Evolutionary conservation across 2,329 filamentous ascomycete species (phyloP), one percentile per base, ranked within the genome.

Genomic region (Elsinoe ampelina): DNA sequence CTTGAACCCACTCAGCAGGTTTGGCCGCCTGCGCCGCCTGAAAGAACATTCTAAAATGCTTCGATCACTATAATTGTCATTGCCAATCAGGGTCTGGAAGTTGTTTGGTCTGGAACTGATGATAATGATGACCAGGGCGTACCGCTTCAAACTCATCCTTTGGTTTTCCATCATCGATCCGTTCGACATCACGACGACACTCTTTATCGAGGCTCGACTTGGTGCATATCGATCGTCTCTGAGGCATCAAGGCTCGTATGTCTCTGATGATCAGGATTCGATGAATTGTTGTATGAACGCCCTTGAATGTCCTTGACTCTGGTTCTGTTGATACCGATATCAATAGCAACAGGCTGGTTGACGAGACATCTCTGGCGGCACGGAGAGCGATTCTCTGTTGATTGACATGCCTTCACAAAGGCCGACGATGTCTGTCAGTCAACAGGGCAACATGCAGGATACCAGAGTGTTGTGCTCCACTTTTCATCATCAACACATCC

Each of bases 41-140:
- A 30, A 7, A 34, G 45, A 50, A 50, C 15, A 34, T 50, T 50
- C 45, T 30, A 35, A 11, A 15, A 34, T 34, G 45, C 26, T 50
- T 50, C 26, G n/a, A 50, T 35, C 32, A 34, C 45, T 35, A 50
- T 50, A 34, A 50, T 50, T 50, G 26, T 26, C 26, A 39, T 34
- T 45, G 8, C 12, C 20, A 45, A 45, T 12, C 41, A 26, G 41
- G 41, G 17, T 45, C 19, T 45, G 41, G 11, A 45, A 45, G 26
- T 22, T 17, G 19, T 45, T 12, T 45, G 41, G 41, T 17, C 26
- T 22, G 41, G 12, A 45, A 13, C 7, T 11, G 19, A 22, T 26
- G 17, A 45, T 45, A 11, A 6, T n/a, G 41, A 19, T 12, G 19
- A 45, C 15, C 26, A 13, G 41, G 41, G 26, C 20, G 7, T 17